Base-by-base conservation (phyloP, 2,329 filamentous ascomycete species). In the Epichloe uncinata region DNA sequence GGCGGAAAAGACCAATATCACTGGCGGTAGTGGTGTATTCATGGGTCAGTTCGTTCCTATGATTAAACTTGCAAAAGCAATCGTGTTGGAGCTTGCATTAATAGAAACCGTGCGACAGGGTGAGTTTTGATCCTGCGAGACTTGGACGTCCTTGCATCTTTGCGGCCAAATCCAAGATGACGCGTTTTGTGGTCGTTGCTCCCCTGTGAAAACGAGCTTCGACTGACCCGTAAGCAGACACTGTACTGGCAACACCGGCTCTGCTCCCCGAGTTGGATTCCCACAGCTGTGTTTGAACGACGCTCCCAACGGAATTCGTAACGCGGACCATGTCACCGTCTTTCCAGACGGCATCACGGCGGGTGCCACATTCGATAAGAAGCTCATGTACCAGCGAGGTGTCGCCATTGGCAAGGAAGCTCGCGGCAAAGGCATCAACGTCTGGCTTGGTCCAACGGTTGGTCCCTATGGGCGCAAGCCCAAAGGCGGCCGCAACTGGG, bases 281-380 rank as follows among this genome's bases (percentile, higher is more conserved):
- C 82, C 84, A 1, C 78, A 81, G 55, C 72, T 89, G 5, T 87
- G 83, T 58, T 69, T 87, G 3, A 81, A 87, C 55, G 85, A 90
- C 61, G 80, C 79, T 0, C 82, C 84, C 1, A 70, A 84, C 35
- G 86, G 87, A 2, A 72, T 93, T 13, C 78, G 84, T 30, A 78
- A 78, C n/a, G 79, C 84, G 1, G 84, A 89, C 55, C 80, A 86
- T 53, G 79, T 82, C 48, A 89, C 85, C 0, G 84, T 80, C 0
- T 93, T 91, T 57, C 86, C 87, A 0, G 76, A 85, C 8, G 86
- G 85, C n/a, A 85, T 91, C 56, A 88, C 83, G 0, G 77, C 77
- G 1, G 85, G 83, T 16, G 84, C 84, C 2, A 88, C 85, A 0
- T 89, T 81, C 61, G 82, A 85, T 65, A 89, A 87, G 67, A 70